phyloP scores from a whole-genome alignment of 345 rosid genomes.

The Sapria himalayana region DNA sequence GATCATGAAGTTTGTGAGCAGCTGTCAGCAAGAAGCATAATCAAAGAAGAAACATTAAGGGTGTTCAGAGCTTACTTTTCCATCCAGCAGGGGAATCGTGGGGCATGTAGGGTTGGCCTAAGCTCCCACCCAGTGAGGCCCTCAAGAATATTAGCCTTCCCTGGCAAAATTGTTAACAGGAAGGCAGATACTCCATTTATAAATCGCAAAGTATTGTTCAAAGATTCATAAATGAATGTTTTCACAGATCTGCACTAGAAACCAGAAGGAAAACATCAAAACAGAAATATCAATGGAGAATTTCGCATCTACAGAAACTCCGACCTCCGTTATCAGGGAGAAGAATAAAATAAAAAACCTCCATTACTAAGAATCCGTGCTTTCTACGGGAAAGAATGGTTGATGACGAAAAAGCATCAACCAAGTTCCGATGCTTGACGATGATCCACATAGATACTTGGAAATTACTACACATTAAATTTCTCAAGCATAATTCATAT shows the following conservation, averaged over 20 bases:
- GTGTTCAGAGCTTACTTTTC: slow-evolving; percentile 33
- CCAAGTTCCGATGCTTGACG: no score
- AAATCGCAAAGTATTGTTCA: slow-evolving; percentile 57
- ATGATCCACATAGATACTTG: no score
- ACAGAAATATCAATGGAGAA: background rate
- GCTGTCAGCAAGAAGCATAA: slow-evolving; percentile 1
- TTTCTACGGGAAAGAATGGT: no score
- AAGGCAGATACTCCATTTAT: slow-evolving; percentile 78
- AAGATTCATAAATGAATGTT: slow-evolving; percentile 68
- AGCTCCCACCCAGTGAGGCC: slow-evolving; percentile 98
- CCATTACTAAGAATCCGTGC: no score
- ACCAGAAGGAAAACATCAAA: slow-evolving; percentile 9
- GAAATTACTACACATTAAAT: no score
- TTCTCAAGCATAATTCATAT: no score
- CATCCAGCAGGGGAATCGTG: slow-evolving; percentile 92
- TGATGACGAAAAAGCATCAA: no score
- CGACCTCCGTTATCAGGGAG: no score
- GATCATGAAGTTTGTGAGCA: slow-evolving; percentile 5
- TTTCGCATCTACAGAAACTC: background rate
- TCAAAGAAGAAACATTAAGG: background rate
- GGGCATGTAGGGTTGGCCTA: slow-evolving; percentile 73
- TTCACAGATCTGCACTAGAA: slow-evolving; percentile 71
- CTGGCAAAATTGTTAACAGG: slow-evolving; percentile 50
- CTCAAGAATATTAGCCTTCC: slow-evolving; percentile 62
- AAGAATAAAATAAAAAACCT: no score